Base-by-base conservation (phyloP, 192 early-diverging fungal genomes). In the Entomortierella parvispora region DNA sequence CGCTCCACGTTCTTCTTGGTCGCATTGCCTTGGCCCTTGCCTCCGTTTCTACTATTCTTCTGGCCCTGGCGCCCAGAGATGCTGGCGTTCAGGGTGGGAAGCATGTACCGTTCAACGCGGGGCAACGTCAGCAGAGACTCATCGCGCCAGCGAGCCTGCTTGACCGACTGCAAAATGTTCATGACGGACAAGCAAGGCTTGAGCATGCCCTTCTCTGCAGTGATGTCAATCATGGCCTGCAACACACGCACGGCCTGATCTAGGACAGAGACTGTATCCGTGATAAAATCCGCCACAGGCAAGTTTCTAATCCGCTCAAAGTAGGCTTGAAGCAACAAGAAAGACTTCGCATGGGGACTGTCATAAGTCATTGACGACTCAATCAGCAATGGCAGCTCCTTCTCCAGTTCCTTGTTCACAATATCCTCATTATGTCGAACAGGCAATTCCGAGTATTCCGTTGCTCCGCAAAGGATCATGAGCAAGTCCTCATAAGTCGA, bases 381-480 rank as follows among this genome's bases (percentile, higher is more conserved):
- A 12, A 96, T 84, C 6, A 89, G 74, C 61, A 89, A 84, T 1
- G 92, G 94, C 18, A 97, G 71, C 29, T 84, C 67, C 32, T 86
- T 84, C 63, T 94, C 94, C 17, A 98, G 81, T 51, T 94, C 92
- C 34, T 84, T 84, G 83, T 98, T 97, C 53, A 95, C 80, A 44
- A 94, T 55, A 75, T 99, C 96, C 65, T 99, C 98, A 74, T 97
- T 96, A 71, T 97, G 96, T 2, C 97, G 88, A 5, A 98, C 95
- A 0, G 97, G 96, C 20, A 97, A 75, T 66, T 98, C 96, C 12
- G 88, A 85, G 85, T 94, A 99, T 68, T 98, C 97, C 2, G 87
- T 83, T 0, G 90, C 89, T 60, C 96, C 92, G 69, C 91, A 89
- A 10, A 98, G 83, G 64, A 97, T 80, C 45, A 87, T 82, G 54